Evolutionary conservation across 2,329 filamentous ascomycete species (phyloP).

Genomic region (Lasiodiplodia gonubiensis): DNA sequence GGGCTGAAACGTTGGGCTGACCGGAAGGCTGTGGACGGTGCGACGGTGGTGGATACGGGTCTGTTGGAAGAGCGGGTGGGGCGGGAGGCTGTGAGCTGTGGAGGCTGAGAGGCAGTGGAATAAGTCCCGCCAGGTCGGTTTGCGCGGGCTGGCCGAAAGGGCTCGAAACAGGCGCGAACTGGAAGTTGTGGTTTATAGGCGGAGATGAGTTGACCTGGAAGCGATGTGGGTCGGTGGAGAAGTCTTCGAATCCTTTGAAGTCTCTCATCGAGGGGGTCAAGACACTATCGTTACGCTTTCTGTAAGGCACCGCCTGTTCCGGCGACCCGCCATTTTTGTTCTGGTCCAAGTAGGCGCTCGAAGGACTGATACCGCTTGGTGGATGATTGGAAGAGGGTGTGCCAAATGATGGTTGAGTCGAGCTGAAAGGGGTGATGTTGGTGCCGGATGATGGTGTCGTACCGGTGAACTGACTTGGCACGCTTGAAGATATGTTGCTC

Average conservation of each 20-base stretch:
- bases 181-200: background rate
- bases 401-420: background rate
- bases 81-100: background rate
- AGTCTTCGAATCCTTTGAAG: background rate
- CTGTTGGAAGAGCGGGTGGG: background rate
- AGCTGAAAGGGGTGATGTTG: background rate
- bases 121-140: too few relatives aligned
- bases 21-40: background rate
- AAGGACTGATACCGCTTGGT: background rate
- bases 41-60: background rate
- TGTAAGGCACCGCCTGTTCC: background rate
- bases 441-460: background rate
- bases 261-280: background rate
- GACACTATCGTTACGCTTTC: background rate
- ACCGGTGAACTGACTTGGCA: background rate
- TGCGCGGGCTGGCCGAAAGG: background rate
- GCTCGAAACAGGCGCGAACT: background rate
- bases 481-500: background rate
- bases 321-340: background rate
- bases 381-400: background rate
- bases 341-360: background rate
- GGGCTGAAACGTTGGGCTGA: too few relatives aligned
- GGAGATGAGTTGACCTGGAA: background rate
- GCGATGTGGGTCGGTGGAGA: background rate
- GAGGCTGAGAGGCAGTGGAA: background rate